Evolutionary conservation across 768 basidiomycete genomes (phyloP), one percentile per base, ranked within the genome.

Genomic region (Hypholoma fasciculare): DNA sequence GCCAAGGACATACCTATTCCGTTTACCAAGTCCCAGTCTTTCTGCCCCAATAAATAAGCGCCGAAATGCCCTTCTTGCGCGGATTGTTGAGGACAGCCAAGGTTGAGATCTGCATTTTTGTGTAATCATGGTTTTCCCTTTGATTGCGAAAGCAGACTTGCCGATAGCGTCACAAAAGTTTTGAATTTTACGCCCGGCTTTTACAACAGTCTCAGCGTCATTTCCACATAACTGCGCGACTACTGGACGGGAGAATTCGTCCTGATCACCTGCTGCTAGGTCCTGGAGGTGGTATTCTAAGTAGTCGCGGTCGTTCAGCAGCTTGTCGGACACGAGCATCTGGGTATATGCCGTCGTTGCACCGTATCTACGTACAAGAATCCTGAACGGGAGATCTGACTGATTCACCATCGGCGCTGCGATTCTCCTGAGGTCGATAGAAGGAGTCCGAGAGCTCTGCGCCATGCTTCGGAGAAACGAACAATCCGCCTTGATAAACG

Each of bases 321-420:
- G 76, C 57, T 72, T 79, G 38, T 86, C 78, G 9, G 90, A 79
- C 47, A 79, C 73, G 38, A 88, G 83, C 91, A 93, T 93, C 66
- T 92, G 90, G 3, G 90, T 89, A 71, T 89, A 91, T 14, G 84
- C 76, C 63, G 86, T 67, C 1, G 89, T 89, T 26, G 87, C 82
- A 17, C 87, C 86, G 69, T 91, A 79, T 58, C 74, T 75, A 54
- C 82, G 78, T 3, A 82, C 81, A 52, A 92, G 78, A 12, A 82
- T 61, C 36, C 90, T 80, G 64, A 91, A 92, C 1, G 90, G 87
- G 0, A 88, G 77, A 63, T 93, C 90, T 26, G 88, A 90, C 66
- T 91, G 90, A 58, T 89, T 86, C 57, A 92, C 82, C 89, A 91
- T 91, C 2, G 89, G 89, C 7, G 89, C 89, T 7, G 86, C 78